Evolutionary conservation across 2,329 filamentous ascomycete genomes (phyloP), one percentile per base, ranked within the genome.

Genomic region (Clarireedia paspali): DNA sequence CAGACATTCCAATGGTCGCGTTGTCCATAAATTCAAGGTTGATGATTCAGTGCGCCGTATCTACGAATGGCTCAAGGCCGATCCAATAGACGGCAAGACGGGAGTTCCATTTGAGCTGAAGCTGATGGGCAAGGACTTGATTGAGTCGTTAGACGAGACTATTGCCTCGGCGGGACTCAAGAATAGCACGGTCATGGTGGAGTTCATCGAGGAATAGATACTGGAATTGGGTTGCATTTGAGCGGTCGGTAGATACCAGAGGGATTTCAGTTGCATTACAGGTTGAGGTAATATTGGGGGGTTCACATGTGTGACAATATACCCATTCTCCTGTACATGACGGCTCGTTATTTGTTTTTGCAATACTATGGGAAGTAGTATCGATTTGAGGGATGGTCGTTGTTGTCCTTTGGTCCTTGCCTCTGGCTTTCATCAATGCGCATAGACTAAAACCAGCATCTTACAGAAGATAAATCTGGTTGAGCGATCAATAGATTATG

Each of bases 31-130:
- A n/a, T 99, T 99, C 72, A 75, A 77, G 9, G 72, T 91, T 3
- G 71, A 81, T 14, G 94, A 99, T 57, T 77, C 81, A 1, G 91
- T 99, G 12, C 80, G 83, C 55, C 83, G 89, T 12, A 84, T 99
- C 47, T 99, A 92, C 71, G 94, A 99, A 74, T 99, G 91, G 90
- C 83, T 99, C 62, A 99, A 97, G 74, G 87, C 91, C 0, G 84
- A 87, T 58, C 89, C 91, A 1, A 72, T 95, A 49, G 87, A 91
- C 62, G 90, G 87, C 64, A 92, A 90, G 71, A 80, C 82, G 30
- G 89, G 87, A 0, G 72, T 87, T 12, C 80, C 83, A 59, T 99
- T 99, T 72, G 92, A 97, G 70, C 79, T 99, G 62, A 91, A 94
- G 70, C 82, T 82, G 60, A 87, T 95, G 83, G 89, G 91, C 48